Evolutionary conservation across 208 protist genomes (phyloP), one percentile per base, ranked within the genome.

Genomic region (Leishmania arabica): DNA sequence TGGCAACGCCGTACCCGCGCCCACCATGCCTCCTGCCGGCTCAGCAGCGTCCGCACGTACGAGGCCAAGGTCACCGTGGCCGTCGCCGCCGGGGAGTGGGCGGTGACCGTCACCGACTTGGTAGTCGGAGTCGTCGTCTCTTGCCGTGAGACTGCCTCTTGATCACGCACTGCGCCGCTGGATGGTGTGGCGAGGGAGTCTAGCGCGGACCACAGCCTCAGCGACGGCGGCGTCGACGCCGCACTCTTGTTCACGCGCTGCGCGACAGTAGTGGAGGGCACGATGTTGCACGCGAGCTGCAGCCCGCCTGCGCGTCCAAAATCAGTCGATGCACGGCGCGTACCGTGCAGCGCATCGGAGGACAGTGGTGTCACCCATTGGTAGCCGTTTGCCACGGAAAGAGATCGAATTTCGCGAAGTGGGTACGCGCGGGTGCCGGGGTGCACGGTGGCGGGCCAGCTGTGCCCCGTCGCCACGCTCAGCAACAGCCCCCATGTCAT

Each of bases 401-500:
- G n/a, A 19, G 68, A 21, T 40, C 90, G 90, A 1, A 91, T 54
- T 27, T 84, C 76, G 0, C 62, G 31, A 7, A 88, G 75, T 45
- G 87, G 87, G 64, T 88, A 86, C 45, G 60, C 54, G 17, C 90
- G 85, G 11, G 88, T 93, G 45, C 84, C 80, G 0, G 87, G 87
- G 42, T 88, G 45, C 76, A 93, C 70, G 27, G 77, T 82, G 21
- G 82, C 90, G 0, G 90, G 90, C 90, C 90, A 93, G 78, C 86
- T 84, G 49, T 75, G 66, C 49, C 75, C 80, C 21, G 80, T 84
- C n/a, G 80, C 60, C n/a, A 84, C 80, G 24, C 80, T 84, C 45
- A 94, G 68, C 47, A 94, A 83, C 47, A 92, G 66, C 8, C 91
- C 91, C 75, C 78, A 88, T 37, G 79, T 85, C 31, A 88, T 86